Base-by-base conservation (phyloP, 805 yeast species). In the Candida lessepsii region DNA sequence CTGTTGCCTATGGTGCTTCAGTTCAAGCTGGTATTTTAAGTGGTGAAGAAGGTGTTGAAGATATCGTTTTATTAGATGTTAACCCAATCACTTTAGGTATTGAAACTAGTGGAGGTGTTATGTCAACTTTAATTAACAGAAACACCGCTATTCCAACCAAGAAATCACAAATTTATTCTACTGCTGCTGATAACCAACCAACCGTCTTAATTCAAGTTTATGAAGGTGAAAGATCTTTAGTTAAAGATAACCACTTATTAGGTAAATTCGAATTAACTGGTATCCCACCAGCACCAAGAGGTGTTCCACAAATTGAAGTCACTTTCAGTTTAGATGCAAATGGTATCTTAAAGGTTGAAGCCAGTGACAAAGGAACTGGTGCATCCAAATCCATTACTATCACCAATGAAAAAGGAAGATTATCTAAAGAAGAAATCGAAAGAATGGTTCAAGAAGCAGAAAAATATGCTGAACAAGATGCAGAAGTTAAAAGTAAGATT, bases 201-300 rank as follows among this genome's bases (percentile, higher is more conserved):
- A 87, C 96, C 57, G 98, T 91, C 54, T 93, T 87, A 75, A 89
- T 91, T 86, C 97, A 96, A 73, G 98, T 91, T 55, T 91, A 85
- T 83, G 97, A 91, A 81, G 99, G 99, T 83, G 99, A 91, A 81
- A 93, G 99, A 80, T 95, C 91, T 63, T 86, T 89, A 89, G 89
- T 96, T 73, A 75, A 84, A 65, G 98, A 91, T 78, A 91, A 91
- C 88, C 87, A 96, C 67, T 79, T 84, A 63, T 84, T 91, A 70
- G 99, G 98, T 78, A 96, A 91, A 81, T 91, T 91, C 75, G 97
- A 91, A 80, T 84, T 91, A 70, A 86, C 88, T 74, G 95, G 93
- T 69, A 86, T 91, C 63, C 98, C 99, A 69, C 97, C 97, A 69
- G 80, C 93, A 76, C 87, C 88, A 73, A 95, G 96, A 76, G 98